phyloP scores from a whole-genome alignment of 108 stramenopile genomes.

The Cyclostephanos invisitatus region DNA sequence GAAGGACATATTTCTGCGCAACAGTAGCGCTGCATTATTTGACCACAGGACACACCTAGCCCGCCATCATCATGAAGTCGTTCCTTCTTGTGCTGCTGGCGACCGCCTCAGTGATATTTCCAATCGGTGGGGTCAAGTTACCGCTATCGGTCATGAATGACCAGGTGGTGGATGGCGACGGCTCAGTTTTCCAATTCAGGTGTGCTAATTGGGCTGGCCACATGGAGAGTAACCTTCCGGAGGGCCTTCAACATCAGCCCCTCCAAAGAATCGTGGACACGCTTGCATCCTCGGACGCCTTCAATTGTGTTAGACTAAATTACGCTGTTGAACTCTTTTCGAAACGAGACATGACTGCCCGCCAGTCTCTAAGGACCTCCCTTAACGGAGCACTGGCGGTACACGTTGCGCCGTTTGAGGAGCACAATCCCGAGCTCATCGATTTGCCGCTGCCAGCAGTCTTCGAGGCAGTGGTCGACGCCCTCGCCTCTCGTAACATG shows the following conservation, averaged over 20 bases:
- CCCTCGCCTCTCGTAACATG: slow-evolving; percentile 1
- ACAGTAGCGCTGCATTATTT: too few relatives aligned
- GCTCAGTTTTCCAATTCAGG: not conserved
- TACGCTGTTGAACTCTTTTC: slow-evolving; percentile 23
- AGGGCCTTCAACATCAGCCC: slow-evolving; percentile 12
- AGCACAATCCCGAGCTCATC: slow-evolving; percentile 23
- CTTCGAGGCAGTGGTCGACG: slow-evolving; percentile 3
- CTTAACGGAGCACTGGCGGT: not conserved
- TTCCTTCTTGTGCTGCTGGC: too few relatives aligned
- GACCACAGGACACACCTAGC: too few relatives aligned
- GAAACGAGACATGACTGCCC: slow-evolving; percentile 12
- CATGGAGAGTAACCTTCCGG: slow-evolving; percentile 31
- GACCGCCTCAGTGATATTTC: too few relatives aligned
- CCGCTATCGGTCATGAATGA: not conserved
- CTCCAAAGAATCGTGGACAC: slow-evolving; percentile 12
- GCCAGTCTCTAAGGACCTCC: slow-evolving; percentile 10
- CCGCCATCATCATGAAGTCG: too few relatives aligned
- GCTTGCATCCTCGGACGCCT: slow-evolving; percentile 3
- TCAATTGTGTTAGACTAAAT: slow-evolving; percentile 21
- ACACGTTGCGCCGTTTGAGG: not conserved
- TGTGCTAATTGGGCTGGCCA: slow-evolving; percentile 31
- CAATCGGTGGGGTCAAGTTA: not conserved
- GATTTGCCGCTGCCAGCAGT: slow-evolving; percentile 4
- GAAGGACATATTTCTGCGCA: too few relatives aligned
- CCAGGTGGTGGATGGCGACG: not conserved